Conservation (phyloP, 2,329 filamentous ascomycete genomes). For the Epichloe sp. region DNA sequence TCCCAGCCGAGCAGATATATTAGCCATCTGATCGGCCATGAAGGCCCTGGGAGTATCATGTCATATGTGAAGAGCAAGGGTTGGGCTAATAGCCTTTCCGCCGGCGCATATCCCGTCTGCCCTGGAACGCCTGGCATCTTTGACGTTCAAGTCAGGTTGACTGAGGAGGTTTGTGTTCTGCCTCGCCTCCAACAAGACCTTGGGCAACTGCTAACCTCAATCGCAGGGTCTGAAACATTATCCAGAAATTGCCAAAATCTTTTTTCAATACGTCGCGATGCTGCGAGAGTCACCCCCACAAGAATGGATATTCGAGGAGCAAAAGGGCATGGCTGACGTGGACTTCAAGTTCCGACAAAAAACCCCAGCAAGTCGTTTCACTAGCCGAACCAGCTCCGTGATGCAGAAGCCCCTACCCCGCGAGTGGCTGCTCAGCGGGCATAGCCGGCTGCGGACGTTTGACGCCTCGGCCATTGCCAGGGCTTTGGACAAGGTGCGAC, state of each 20-base stretch:
- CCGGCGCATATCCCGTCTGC: slow-evolving; percentile 63
- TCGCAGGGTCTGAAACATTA: slow-evolving; percentile 59
- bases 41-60: slow-evolving; percentile 84
- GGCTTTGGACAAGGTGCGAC: slow-evolving; percentile 59
- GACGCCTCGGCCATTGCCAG: slow-evolving; percentile 63
- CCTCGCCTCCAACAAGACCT: background rate
- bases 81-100: slow-evolving; percentile 74
- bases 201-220: background rate
- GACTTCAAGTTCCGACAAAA: slow-evolving; percentile 95
- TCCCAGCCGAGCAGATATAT: slow-evolving; percentile 77
- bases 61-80: slow-evolving; percentile 82
- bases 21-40: slow-evolving; percentile 80
- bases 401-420: slow-evolving; percentile 88
- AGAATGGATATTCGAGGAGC: slow-evolving; percentile 89
- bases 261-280: slow-evolving; percentile 87
- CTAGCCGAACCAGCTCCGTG: slow-evolving; percentile 66
- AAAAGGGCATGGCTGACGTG: slow-evolving; percentile 79
- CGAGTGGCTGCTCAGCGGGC: slow-evolving; percentile 76
- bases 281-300: slow-evolving; percentile 69
- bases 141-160: slow-evolving; percentile 65
- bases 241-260: slow-evolving; percentile 64
- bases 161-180: slow-evolving; percentile 51
- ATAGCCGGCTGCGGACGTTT: slow-evolving; percentile 65
- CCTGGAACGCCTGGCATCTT: slow-evolving; percentile 68
- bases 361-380: slow-evolving; percentile 76